Base-by-base conservation (phyloP, 352 stramenopile species). In the Globisporangium echinulatum region DNA sequence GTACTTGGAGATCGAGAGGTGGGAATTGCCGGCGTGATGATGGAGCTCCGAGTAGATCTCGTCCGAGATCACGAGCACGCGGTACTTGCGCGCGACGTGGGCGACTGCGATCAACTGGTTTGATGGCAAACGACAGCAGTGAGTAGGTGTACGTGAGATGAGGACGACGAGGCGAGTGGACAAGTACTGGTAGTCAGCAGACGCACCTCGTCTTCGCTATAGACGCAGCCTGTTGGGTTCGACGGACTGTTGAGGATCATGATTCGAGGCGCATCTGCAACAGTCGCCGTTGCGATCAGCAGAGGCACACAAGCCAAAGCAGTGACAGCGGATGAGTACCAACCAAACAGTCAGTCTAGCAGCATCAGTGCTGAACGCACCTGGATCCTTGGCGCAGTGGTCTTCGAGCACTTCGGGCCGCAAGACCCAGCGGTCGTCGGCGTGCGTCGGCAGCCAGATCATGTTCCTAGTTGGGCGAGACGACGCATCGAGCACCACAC, bases 31-130 rank as follows among this genome's bases (percentile, higher is more conserved):
- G 15, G 69, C 74, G 64, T 93, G 80, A 53, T 90, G 80, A 52
- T 90, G 83, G 42, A 94, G 63, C 64, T 94, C 87, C 39, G 85
- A 92, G 69, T 96, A 96, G 52, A 96, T 90, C 67, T 96, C 87
- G 56, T 96, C 87, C 46, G 87, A 96, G 25, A 96, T 83, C 19
- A 96, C 85, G n/a, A 94, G 78, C 52, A 96, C 79, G 17, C 85
- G 78, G 63, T 94, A 94, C 68, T 91, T 92, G 49, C 84, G 75
- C 37, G 83, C 85, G 6, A 94, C 68, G 11, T 78, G 67, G 36
- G 87, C 87, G 13, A 96, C 70, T 38, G 71, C 81, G 11, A 83
- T 67, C 39, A 67, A 67, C 61, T 67, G 50, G 17, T 37, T 6
- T 5, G n/a, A 50, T 3, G 46, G 14, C 4, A 17, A 50, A 33